These are phyloP conservation scores for Stylonectria norvegica DNA, from an alignment of 2,329 filamentous ascomycete genomes.

Conservation along the genomic window DNA sequence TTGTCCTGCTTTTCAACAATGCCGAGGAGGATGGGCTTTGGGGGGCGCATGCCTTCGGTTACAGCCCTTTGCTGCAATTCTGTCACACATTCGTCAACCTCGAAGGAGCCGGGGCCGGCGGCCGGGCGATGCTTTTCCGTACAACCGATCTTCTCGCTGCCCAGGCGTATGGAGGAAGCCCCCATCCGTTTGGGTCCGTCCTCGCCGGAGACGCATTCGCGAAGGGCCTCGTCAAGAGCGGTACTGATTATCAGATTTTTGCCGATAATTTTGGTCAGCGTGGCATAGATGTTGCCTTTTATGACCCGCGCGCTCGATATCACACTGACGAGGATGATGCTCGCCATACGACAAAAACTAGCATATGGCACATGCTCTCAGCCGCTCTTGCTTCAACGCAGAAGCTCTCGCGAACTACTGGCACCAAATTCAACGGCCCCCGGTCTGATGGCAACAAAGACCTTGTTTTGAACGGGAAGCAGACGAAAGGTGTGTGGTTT, in stretches of 20 bases:
- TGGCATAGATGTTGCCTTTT: slow-evolving; percentile 90
- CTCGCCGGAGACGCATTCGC: slow-evolving; percentile 82
- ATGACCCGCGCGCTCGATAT: slow-evolving; percentile 78
- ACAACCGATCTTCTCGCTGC: slow-evolving; percentile 85
- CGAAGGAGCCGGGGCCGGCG: slow-evolving; percentile 90
- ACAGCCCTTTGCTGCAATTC: slow-evolving; percentile 76
- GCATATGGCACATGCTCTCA: slow-evolving; percentile 94
- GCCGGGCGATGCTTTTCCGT: slow-evolving; percentile 81
- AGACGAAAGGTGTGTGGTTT: slow-evolving; percentile 81
- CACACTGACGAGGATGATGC: slow-evolving; percentile 88
- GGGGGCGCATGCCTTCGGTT: slow-evolving; percentile 79
- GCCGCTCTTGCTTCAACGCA: slow-evolving; percentile 72
- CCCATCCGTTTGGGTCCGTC: slow-evolving; percentile 79
- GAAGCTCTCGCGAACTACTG: slow-evolving; percentile 65
- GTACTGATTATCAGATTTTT: slow-evolving; percentile 88
- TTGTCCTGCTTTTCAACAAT: slow-evolving; percentile 88
- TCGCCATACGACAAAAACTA: slow-evolving; percentile 66
- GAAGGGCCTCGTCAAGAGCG: slow-evolving; percentile 71
- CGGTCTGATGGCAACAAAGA: slow-evolving; percentile 52
- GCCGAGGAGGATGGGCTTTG: slow-evolving; percentile 92
- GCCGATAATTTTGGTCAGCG: slow-evolving; percentile 73
- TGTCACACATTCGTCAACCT: slow-evolving; percentile 89
- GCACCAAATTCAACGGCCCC: slow-evolving; percentile 61
- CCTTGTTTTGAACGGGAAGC: slow-evolving; percentile 63
- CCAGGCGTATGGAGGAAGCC: slow-evolving; percentile 66